Evolutionary conservation across 257 asterid genomes (phyloP), one percentile per base, ranked within the genome.

Genomic region (Vinca minor): DNA sequence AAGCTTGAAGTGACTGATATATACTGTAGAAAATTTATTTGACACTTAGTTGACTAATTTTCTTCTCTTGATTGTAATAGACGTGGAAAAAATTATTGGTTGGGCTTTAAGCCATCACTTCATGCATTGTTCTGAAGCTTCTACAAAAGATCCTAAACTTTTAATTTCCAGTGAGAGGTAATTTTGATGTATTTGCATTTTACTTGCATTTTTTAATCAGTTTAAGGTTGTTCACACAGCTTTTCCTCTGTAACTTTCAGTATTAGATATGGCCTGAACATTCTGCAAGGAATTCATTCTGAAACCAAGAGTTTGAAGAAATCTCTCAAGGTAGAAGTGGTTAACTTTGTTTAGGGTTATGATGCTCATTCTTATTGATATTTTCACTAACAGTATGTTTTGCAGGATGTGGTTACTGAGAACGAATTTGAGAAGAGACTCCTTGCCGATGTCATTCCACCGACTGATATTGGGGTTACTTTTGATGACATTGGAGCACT

Each of bases 401-500:
- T 56, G 73, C 48, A 89, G 96, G 94, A 89, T 83, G 84, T 89
- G 68, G 89, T 78, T 74, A 84, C 95, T 2, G 93, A 87, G 79
- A 89, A 85, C 71, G 97, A 89, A 67, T 87, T 89, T 72, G 97
- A 89, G 83, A 89, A 83, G 79, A 79, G 89, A 69, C 97, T 89
- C 76, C 84, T 85, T 62, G 83, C 81, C 12, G 89, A 85, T 77
- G 95, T 89, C 50, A 85, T 87, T 41, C 87, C 91, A 66, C 89
- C 97, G 26, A 82, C 52, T 64, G 95, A 85, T 71, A 85, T 89
- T 70, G 95, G 95, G 44, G 95, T 89, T 49, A 87, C 94, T 35
- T 89, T 89, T 83, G 94, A 89, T 76, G 97, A 89, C 81, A 85
- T 89, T 71, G 96, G 97, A 73, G 97, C 97, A 41, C 79, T 89